These are phyloP conservation scores for Pythium volutum DNA, from an alignment of 352 stramenopile genomes.

Conservation along the genomic window DNA sequence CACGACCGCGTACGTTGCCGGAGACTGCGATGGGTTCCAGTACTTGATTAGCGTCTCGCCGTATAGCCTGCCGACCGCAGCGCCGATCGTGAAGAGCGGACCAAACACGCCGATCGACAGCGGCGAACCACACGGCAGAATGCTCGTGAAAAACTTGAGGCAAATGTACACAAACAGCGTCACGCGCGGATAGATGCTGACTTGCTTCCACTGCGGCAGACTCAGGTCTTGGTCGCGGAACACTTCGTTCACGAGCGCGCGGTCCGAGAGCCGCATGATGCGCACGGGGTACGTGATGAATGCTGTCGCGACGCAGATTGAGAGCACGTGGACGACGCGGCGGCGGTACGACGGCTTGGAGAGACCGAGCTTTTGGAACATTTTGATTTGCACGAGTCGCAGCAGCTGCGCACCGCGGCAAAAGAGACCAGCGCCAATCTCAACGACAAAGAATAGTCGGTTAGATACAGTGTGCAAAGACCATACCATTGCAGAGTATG, in stretches of 20 bases:
- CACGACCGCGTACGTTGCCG: slow-evolving; percentile 87
- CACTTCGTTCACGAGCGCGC: slow-evolving; percentile 70
- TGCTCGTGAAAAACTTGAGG: slow-evolving; percentile 68
- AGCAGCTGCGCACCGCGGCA: slow-evolving; percentile 50
- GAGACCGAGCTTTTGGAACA: slow-evolving; percentile 52
- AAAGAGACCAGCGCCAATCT: slow-evolving; percentile 67
- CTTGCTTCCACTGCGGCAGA: slow-evolving; percentile 58
- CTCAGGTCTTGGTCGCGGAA: slow-evolving; percentile 64
- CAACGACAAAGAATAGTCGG: background rate
- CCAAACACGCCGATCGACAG: slow-evolving; percentile 81
- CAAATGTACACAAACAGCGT: slow-evolving; percentile 68
- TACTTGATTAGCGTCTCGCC: slow-evolving; percentile 77
- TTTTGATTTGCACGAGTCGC: slow-evolving; percentile 43
- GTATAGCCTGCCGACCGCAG: slow-evolving; percentile 65
- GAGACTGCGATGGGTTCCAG: slow-evolving; percentile 72
- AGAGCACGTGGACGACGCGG: slow-evolving; percentile 53
- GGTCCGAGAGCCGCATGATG: slow-evolving; percentile 73
- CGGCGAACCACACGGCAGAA: slow-evolving; percentile 66
- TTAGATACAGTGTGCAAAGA: background rate
- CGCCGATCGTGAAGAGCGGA: slow-evolving; percentile 80
- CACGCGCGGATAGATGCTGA: slow-evolving; percentile 50
- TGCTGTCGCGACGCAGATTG: slow-evolving; percentile 53
- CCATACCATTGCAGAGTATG: no score
- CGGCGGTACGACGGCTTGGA: slow-evolving; percentile 52
- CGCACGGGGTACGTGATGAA: slow-evolving; percentile 64